phyloP scores from a whole-genome alignment of 2,329 filamentous ascomycete genomes.

The Epichloe coenophiala region DNA sequence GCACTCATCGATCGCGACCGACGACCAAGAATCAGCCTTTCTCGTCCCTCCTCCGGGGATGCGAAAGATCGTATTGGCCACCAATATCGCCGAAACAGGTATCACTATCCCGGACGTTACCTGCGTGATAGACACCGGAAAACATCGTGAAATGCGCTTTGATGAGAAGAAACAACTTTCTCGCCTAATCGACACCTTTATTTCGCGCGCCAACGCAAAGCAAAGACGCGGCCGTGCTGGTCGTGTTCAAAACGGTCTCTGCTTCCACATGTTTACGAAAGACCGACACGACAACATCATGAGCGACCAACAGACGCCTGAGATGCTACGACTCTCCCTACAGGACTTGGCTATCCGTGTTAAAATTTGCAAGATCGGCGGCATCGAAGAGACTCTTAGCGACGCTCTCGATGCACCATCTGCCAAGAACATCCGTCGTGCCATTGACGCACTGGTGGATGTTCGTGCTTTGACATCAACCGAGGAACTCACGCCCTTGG shows the following conservation, averaged over 20 bases:
- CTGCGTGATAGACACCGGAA: conserved; percentile 90
- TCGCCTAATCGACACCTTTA: conserved; percentile 83
- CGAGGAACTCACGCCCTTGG: conserved; percentile 79
- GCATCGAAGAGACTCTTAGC: conserved; percentile 78
- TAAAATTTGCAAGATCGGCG: conserved; percentile 92
- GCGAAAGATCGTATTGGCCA: conserved; percentile 89
- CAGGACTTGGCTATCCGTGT: conserved; percentile 93
- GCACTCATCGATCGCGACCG: conserved; percentile 88
- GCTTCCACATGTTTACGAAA: conserved; percentile 91
- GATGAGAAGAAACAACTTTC: conserved; percentile 89
- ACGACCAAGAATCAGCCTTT: conserved; percentile 93
- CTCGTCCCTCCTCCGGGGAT: conserved; percentile 66
- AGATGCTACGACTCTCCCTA: conserved; percentile 86
- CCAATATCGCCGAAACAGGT: conserved; percentile 96
- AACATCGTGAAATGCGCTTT: conserved; percentile 94
- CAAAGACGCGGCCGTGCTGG: conserved; percentile 88
- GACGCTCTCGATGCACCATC: conserved; percentile 84
- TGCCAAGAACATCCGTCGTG: conserved; percentile 81
- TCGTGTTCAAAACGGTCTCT: conserved; percentile 86
- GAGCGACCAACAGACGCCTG: conserved; percentile 86
- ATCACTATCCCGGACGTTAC: conserved; percentile 98
- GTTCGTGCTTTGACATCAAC: conserved; percentile 71
- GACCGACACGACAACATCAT: conserved; percentile 75
- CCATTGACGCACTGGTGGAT: conserved; percentile 85
- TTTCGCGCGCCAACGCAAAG: conserved; percentile 89